Conservation (phyloP, 1,284 basidiomycete genomes). For the Kwoniella shivajii region DNA sequence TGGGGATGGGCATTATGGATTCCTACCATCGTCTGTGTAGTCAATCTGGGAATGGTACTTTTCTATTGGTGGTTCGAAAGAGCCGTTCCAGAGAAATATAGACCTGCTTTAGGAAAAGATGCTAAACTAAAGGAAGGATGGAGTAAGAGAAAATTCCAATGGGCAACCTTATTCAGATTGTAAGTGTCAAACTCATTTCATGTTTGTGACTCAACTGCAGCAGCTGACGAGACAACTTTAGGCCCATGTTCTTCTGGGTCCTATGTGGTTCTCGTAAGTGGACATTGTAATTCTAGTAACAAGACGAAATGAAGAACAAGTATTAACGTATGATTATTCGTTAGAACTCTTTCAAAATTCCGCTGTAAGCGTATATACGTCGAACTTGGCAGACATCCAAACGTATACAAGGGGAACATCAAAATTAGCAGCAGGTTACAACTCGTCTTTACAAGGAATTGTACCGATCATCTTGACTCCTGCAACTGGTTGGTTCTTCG, state of each 20-base stretch:
- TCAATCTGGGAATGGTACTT: conserved; percentile 39
- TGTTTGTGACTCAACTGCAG: neutral
- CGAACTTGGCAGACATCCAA: conserved; percentile 55
- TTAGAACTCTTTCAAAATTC: conserved; percentile 48
- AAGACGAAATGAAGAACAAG: too few relatives aligned
- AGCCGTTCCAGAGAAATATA: conserved; percentile 41
- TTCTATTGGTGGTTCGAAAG: conserved; percentile 50
- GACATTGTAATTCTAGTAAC: neutral
- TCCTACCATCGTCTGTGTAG: conserved; percentile 41
- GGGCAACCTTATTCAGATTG: conserved; percentile 23
- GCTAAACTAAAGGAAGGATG: conserved; percentile 29
- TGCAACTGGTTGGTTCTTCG: conserved; percentile 47
- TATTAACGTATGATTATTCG: too few relatives aligned
- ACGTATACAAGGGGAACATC: conserved; percentile 51
- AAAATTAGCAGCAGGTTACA: conserved; percentile 55
- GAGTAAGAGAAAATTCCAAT: conserved; percentile 21
- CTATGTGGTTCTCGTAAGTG: conserved; percentile 34
- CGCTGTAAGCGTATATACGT: conserved; percentile 50
- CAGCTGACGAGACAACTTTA: conserved; percentile 9
- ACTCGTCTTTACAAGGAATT: conserved; percentile 49
- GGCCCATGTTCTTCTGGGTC: conserved; percentile 47
- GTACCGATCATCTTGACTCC: conserved; percentile 57
- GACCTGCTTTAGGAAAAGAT: conserved; percentile 32
- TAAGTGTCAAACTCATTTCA: conserved; percentile 10
- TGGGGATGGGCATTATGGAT: conserved; percentile 55